Evolutionary conservation across 1,139 yeast genomes (phyloP).

Genomic region (Meyerozyma smithsonii): DNA sequence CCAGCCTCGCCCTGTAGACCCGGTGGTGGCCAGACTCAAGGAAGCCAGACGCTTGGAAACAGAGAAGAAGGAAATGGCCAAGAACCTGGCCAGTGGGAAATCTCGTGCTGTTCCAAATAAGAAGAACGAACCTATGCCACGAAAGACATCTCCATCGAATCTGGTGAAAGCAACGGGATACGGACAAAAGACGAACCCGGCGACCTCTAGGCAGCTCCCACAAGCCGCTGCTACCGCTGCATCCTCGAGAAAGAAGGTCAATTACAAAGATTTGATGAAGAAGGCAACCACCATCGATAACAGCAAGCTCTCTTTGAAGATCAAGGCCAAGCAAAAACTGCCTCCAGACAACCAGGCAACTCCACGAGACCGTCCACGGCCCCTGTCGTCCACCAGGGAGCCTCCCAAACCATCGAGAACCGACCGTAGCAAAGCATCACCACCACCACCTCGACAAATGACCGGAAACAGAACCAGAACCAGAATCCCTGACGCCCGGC

Average conservation of each 20-base stretch:
- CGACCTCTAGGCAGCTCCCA: background rate
- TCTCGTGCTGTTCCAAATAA: background rate
- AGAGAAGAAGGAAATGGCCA: slow-evolving; percentile 36
- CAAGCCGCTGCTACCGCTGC: slow-evolving; percentile 10
- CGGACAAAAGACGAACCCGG: background rate
- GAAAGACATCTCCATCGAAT: too few relatives aligned
- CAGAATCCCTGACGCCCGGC: too few relatives aligned
- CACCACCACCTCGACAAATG: too few relatives aligned
- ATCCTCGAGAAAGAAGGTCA: slow-evolving; percentile 39
- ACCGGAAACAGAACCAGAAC: too few relatives aligned
- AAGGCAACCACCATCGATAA: slow-evolving; percentile 58
- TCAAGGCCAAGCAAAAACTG: slow-evolving; percentile 22
- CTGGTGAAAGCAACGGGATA: slow-evolving; percentile 1
- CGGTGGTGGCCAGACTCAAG: slow-evolving; percentile 57
- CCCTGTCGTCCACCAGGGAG: too few relatives aligned
- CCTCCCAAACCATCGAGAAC: too few relatives aligned
- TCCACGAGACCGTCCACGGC: too few relatives aligned
- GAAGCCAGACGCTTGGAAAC: slow-evolving; percentile 58
- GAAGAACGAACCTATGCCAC: too few relatives aligned
- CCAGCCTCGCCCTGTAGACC: slow-evolving; percentile 28
- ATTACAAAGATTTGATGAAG: slow-evolving; percentile 65
- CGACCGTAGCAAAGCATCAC: too few relatives aligned
- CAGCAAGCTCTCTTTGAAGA: slow-evolving; percentile 33
- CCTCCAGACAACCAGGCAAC: too few relatives aligned
- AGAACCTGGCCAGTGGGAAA: slow-evolving; percentile 15